phyloP scores from a whole-genome alignment of 345 rosid species.

The Acer negundo region DNA sequence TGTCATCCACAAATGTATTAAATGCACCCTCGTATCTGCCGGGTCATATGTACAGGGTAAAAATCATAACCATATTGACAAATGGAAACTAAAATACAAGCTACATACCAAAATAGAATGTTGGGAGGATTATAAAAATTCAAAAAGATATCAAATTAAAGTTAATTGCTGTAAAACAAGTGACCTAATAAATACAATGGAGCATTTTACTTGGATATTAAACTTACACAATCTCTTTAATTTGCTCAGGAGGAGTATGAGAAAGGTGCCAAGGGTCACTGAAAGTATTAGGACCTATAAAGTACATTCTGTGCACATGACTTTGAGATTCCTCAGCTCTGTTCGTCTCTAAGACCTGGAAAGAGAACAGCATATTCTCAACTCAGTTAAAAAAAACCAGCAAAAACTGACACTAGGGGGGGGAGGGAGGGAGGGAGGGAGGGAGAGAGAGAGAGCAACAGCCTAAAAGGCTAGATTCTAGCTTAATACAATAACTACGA shows the following conservation, averaged over 20 bases:
- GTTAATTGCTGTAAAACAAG: slow-evolving; percentile 10
- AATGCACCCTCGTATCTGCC: slow-evolving; percentile 93
- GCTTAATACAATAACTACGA: not conserved
- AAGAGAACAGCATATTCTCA: slow-evolving; percentile 27
- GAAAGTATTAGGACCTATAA: slow-evolving; percentile 95
- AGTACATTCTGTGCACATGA: slow-evolving; percentile 97
- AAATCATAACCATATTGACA: slow-evolving; percentile 10
- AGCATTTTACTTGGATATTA: slow-evolving; percentile 29
- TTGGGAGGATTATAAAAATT: not conserved
- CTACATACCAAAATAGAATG: not conserved
- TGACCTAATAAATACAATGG: slow-evolving; percentile 16
- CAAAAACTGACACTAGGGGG: not conserved
- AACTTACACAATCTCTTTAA: slow-evolving; percentile 95
- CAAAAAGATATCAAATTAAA: not conserved
- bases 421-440: not conserved
- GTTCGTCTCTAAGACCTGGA: slow-evolving; percentile 94
- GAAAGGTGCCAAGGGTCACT: slow-evolving; percentile 98
- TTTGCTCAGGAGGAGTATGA: slow-evolving; percentile 91
- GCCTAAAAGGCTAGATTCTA: not conserved
- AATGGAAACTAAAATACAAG: not conserved
- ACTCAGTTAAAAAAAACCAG: slow-evolving; percentile 2
- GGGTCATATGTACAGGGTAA: slow-evolving; percentile 24
- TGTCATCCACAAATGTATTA: slow-evolving; percentile 93
- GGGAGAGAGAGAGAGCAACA: not conserved
- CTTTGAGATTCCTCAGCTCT: slow-evolving; percentile 95